A percentile compares a stretch with the other conserved stretches of the same genome.
These are phyloP conservation scores for Suillus tomentosus DNA, from an alignment of 768 basidiomycete species.

Conservation along the genomic window DNA sequence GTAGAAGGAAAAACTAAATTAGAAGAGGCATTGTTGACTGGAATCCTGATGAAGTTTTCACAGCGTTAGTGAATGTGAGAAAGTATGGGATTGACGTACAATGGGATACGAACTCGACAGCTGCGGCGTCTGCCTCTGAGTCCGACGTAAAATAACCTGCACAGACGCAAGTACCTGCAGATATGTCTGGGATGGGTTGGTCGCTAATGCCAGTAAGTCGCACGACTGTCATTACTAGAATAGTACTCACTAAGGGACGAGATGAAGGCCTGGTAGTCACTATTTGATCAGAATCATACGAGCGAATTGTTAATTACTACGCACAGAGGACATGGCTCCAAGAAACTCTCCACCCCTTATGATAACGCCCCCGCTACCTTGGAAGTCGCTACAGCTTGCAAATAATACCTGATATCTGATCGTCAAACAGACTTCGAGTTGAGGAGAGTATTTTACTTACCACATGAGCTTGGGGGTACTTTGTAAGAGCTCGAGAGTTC, in stretches of 20 bases:
- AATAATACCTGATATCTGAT: background rate
- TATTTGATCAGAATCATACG: background rate
- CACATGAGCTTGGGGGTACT: background rate
- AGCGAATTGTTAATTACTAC: background rate
- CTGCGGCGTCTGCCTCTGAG: slow-evolving; percentile 7
- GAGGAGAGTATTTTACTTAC: background rate
- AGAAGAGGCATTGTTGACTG: background rate
- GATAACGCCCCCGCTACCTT: slow-evolving; percentile 4
- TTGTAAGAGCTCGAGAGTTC: slow-evolving; percentile 4
- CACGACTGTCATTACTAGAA: background rate
- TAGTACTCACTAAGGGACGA: slow-evolving; percentile 3
- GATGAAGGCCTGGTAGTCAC: background rate
- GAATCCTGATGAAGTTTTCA: slow-evolving; percentile 1
- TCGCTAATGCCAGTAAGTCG: slow-evolving; percentile 7
- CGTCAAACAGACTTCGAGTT: background rate
- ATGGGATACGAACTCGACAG: slow-evolving; percentile 1
- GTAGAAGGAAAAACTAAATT: background rate
- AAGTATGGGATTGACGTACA: background rate
- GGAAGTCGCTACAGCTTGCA: slow-evolving; percentile 3
- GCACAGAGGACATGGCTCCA: slow-evolving; percentile 8
- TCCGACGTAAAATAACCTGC: background rate
- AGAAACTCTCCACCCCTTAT: slow-evolving; percentile 7
- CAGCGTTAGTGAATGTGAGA: background rate
- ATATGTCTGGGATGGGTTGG: background rate
- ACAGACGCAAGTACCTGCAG: slow-evolving; percentile 3